These are phyloP conservation scores for Ramularia endophylla DNA, from an alignment of 2,329 filamentous ascomycete species.

Conservation along the genomic window DNA sequence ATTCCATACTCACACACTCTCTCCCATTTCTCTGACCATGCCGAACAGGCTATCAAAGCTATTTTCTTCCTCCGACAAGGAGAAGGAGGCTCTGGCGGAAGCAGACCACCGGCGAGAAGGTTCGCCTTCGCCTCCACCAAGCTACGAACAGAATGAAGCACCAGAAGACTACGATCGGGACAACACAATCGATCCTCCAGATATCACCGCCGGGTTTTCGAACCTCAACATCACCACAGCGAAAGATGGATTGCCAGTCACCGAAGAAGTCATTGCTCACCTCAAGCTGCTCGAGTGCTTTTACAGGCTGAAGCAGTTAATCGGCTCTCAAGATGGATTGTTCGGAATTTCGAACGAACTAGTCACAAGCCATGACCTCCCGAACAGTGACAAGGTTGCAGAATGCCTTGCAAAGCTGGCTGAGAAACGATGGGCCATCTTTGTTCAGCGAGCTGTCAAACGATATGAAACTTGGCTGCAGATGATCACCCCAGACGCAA, in stretches of 20 bases:
- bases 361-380: slow-evolving; percentile 19
- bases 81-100: slow-evolving; percentile 26
- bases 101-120: slow-evolving; percentile 13
- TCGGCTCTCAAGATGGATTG: slow-evolving; percentile 61
- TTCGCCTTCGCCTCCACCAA: slow-evolving; percentile 19
- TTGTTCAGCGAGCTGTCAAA: slow-evolving; percentile 60
- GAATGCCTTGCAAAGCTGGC: slow-evolving; percentile 47
- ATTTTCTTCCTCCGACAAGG: slow-evolving; percentile 22
- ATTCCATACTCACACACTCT: too few species aligned
- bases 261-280: slow-evolving; percentile 62
- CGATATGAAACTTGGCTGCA: slow-evolving; percentile 64
- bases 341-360: slow-evolving; percentile 51
- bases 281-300: slow-evolving; percentile 66
- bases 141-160: slow-evolving; percentile 9
- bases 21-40: slow-evolving; percentile 14
- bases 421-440: slow-evolving; percentile 70
- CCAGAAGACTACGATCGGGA: slow-evolving; percentile 20
- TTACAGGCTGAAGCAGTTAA: slow-evolving; percentile 58
- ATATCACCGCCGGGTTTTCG: slow-evolving; percentile 26
- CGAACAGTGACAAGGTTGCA: slow-evolving; percentile 29
- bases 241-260: slow-evolving; percentile 34
- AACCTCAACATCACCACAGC: slow-evolving; percentile 28
- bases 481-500: slow-evolving; percentile 25
- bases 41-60: slow-evolving; percentile 25
- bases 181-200: slow-evolving; percentile 19